Percentiles rank a stretch among this genome's conserved stretches.
Conservation (phyloP, 208 protist genomes). For the Crithidia bombi region DNA sequence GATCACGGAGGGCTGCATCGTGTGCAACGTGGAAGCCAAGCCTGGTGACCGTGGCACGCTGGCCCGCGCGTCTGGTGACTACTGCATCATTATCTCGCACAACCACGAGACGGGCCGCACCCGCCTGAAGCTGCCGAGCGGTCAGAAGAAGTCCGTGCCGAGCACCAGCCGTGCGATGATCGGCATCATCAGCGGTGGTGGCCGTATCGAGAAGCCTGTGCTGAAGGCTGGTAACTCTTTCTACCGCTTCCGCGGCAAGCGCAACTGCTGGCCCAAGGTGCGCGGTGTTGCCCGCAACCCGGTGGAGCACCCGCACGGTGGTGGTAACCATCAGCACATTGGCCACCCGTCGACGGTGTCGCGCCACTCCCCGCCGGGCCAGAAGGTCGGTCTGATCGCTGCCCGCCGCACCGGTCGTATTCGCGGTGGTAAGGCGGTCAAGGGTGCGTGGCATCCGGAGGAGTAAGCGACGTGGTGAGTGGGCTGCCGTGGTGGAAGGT, state of each 20-base stretch:
- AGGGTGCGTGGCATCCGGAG: slow-evolving; percentile 89
- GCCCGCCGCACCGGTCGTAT: slow-evolving; percentile 97
- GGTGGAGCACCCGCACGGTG: slow-evolving; percentile 99
- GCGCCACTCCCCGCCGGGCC: slow-evolving; percentile 93
- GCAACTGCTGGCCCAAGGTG: slow-evolving; percentile 99
- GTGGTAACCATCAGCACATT: slow-evolving; percentile 99
- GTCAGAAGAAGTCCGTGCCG: slow-evolving; percentile 97
- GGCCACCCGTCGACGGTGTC: slow-evolving; percentile 96
- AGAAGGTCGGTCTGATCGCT: slow-evolving; percentile 99
- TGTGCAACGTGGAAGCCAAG: slow-evolving; percentile 99
- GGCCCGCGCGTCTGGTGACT: slow-evolving; percentile 97
- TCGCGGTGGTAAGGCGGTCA: slow-evolving; percentile 90
- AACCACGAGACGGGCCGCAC: slow-evolving; percentile 97
- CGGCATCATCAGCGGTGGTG: slow-evolving; percentile 99
- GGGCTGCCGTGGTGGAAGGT: too few relatives aligned
- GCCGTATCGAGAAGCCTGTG: slow-evolving; percentile 99
- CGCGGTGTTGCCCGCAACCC: slow-evolving; percentile 99
- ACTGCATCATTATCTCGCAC: slow-evolving; percentile 97
- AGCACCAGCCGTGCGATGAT: slow-evolving; percentile 96
- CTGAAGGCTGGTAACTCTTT: slow-evolving; percentile 99
- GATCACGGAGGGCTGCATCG: slow-evolving; percentile 99
- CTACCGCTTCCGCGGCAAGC: slow-evolving; percentile 99
- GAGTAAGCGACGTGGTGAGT: slow-evolving; percentile 50
- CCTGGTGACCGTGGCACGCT: slow-evolving; percentile 96
- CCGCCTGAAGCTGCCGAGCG: slow-evolving; percentile 98